Conservation (phyloP, 495 filamentous ascomycete species). For the Tuber aestivum region DNA sequence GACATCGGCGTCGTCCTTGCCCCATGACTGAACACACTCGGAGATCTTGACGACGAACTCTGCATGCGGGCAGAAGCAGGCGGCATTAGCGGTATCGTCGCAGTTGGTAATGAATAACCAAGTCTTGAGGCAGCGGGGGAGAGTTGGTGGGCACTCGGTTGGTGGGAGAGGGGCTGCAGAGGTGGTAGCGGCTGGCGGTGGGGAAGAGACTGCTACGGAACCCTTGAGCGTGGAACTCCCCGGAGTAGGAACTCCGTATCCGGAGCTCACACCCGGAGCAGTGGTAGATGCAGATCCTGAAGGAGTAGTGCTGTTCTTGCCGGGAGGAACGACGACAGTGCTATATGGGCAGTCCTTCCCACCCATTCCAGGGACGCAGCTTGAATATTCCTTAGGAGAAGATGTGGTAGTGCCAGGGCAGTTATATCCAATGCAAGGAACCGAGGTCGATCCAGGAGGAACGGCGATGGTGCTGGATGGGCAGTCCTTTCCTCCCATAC, state of each 20-base stretch:
- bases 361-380: not conserved
- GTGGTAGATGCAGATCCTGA: constrained; percentile 8
- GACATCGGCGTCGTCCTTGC: constrained; percentile 59
- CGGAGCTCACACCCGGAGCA: not conserved
- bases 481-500: constrained; percentile 14
- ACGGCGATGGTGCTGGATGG: constrained; percentile 16
- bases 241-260: too few relatives aligned
- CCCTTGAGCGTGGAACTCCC: constrained; percentile 26
- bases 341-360: not conserved
- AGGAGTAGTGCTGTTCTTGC: constrained; percentile 18
- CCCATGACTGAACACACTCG: constrained; percentile 73
- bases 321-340: constrained; percentile 14
- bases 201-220: constrained; percentile 6
- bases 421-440: not conserved
- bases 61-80: constrained; percentile 80
- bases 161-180: constrained; percentile 35
- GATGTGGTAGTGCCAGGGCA: constrained; percentile 11
- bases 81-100: constrained; percentile 71
- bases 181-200: constrained; percentile 22
- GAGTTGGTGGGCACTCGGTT: constrained; percentile 59
- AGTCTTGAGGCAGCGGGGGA: constrained; percentile 90
- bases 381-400: constrained; percentile 25
- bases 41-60: constrained; percentile 74
- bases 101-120: constrained; percentile 73
- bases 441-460: constrained; percentile 6